A percentile compares a stretch with the other conserved stretches of the same genome.
phyloP scores from a whole-genome alignment of 140 eudicot species.

The Flaveria floridana region DNA sequence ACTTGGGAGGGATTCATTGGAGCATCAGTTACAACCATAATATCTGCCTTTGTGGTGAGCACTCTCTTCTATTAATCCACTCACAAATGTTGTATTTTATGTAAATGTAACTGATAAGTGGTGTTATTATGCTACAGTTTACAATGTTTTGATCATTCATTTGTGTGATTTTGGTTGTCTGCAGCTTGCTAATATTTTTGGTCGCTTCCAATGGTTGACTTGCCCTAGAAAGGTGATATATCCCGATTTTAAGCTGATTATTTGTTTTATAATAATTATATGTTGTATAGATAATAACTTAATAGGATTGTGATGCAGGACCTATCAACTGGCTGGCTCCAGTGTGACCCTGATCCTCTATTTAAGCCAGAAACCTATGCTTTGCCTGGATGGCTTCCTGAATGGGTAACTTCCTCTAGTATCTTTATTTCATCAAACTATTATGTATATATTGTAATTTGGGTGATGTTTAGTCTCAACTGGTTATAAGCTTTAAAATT shows the following conservation, averaged over 20 bases:
- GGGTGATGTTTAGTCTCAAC: constrained; percentile 3
- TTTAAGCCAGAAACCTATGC: constrained; percentile 64
- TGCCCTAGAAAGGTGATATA: constrained; percentile 82
- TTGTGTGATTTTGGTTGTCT: constrained; percentile 22
- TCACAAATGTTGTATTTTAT: not conserved
- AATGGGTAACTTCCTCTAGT: constrained; percentile 57
- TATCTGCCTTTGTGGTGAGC: constrained; percentile 83
- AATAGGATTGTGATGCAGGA: constrained; percentile 49
- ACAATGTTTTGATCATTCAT: not conserved
- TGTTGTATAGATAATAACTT: not conserved
- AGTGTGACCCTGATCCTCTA: constrained; percentile 87
- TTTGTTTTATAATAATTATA: not conserved
- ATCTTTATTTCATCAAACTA: not conserved
- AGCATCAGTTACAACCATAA: constrained; percentile 80
- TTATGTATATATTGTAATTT: constrained; percentile 14
- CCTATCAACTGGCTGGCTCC: constrained; percentile 93
- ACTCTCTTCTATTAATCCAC: not conserved
- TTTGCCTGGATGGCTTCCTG: constrained; percentile 66
- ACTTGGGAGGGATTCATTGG: constrained; percentile 99
- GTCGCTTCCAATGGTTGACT: constrained; percentile 85
- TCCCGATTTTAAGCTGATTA: constrained; percentile 19
- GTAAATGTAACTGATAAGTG: not conserved
- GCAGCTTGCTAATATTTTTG: constrained; percentile 85
- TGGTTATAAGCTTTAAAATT: not conserved
- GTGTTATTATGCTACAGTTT: constrained; percentile 16